Evolutionary conservation across 202 grass and related monocot species (phyloP).

Genomic region (Elaeis oleifera): DNA sequence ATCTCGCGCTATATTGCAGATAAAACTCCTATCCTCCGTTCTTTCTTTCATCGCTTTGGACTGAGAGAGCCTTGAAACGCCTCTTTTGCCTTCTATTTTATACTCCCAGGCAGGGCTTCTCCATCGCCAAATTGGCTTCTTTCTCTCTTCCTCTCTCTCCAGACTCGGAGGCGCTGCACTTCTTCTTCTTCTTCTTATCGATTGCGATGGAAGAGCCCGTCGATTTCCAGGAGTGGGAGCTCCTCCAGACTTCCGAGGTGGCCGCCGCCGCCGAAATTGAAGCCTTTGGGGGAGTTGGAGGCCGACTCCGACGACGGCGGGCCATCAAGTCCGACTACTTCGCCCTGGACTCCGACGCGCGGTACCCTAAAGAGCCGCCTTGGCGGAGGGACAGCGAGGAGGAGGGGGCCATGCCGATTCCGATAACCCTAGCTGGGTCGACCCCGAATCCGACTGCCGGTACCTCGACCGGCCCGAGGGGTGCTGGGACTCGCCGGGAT

Average conservation of each 20-base stretch:
- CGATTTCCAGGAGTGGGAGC: constrained; percentile 68
- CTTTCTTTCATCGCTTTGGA: no score
- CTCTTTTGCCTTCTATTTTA: no score
- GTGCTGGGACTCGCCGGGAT: constrained; percentile 5
- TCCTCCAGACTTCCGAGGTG: constrained; percentile 41
- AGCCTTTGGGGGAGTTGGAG: background rate
- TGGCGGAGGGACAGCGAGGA: constrained; percentile 19
- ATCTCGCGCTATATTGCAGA: no score
- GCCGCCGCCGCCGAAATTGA: constrained; percentile 1
- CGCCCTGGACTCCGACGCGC: constrained; percentile 46
- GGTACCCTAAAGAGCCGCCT: constrained; percentile 34
- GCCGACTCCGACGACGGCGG: constrained; percentile 39
- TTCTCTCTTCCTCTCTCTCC: no score
- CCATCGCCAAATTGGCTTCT: no score
- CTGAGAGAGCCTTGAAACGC: no score
- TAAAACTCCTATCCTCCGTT: no score
- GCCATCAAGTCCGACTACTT: constrained; percentile 93
- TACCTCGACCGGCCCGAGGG: constrained; percentile 17
- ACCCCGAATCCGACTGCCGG: constrained; percentile 42
- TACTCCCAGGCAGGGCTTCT: no score
- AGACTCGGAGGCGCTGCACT: no score
- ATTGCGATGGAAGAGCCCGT: constrained; percentile 48
- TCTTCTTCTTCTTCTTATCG: no score
- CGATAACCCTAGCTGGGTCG: constrained; percentile 66
- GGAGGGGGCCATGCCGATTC: constrained; percentile 27